These are phyloP conservation scores for Sporothrix mexicana DNA, from an alignment of 2,329 filamentous ascomycete species.

Conservation along the genomic window DNA sequence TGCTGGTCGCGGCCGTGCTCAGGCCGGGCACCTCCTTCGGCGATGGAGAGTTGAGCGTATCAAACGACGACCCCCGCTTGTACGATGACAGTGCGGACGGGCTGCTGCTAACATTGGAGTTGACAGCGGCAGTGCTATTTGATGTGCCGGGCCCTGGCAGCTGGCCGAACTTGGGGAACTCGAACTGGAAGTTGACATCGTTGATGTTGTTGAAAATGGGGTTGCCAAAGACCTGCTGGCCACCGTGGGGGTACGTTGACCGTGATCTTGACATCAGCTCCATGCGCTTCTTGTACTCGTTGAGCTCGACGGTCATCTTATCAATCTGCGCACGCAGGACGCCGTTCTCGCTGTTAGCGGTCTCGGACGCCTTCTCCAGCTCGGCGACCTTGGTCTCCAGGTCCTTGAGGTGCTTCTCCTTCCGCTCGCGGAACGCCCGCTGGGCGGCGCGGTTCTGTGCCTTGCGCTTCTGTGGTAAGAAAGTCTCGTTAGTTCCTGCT, in stretches of 20 bases:
- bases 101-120: constrained; percentile 38
- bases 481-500: constrained; percentile 9
- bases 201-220: constrained; percentile 64
- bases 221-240: constrained; percentile 55
- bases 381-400: constrained; percentile 79
- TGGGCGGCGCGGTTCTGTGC: constrained; percentile 94
- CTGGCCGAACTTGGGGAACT: constrained; percentile 91
- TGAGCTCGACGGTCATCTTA: constrained; percentile 80
- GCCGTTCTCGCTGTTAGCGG: constrained; percentile 83
- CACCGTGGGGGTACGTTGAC: constrained; percentile 34
- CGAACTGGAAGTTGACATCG: constrained; percentile 88
- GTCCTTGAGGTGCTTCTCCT: constrained; percentile 88
- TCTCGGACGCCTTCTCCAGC: constrained; percentile 81
- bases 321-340: constrained; percentile 86
- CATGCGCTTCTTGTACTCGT: constrained; percentile 88
- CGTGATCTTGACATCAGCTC: constrained; percentile 58
- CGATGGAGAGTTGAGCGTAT: constrained; percentile 32
- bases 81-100: constrained; percentile 33
- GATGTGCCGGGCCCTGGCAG: constrained; percentile 58
- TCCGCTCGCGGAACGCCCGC: constrained; percentile 90
- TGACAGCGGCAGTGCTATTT: constrained; percentile 35
- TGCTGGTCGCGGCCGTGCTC: constrained; percentile 38
- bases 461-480: constrained; percentile 76
- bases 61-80: constrained; percentile 27
- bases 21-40: constrained; percentile 41